These are phyloP conservation scores for Fusarium pseudograminearum DNA, from an alignment of 2,329 filamentous ascomycete genomes.

Conservation along the genomic window DNA sequence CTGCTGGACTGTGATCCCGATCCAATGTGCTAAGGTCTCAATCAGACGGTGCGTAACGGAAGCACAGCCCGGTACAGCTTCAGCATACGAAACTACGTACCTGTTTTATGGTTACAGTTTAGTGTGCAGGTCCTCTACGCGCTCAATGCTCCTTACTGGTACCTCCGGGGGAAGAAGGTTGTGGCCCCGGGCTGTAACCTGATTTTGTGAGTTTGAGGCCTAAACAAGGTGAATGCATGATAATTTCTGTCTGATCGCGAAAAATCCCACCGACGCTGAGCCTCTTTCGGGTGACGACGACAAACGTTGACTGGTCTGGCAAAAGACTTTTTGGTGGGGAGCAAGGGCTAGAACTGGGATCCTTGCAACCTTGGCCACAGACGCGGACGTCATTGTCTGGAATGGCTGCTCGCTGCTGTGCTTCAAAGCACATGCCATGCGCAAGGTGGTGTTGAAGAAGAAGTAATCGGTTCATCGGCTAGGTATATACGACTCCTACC, in stretches of 20 bases:
- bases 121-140: not conserved
- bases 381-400: slow-evolving; percentile 41
- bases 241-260: slow-evolving; percentile 16
- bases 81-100: slow-evolving; percentile 2
- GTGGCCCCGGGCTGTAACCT: slow-evolving; percentile 9
- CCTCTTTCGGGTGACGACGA: slow-evolving; percentile 18
- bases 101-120: slow-evolving; percentile 13
- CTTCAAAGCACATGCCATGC: not conserved
- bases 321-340: slow-evolving; percentile 36
- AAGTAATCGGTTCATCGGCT: not conserved
- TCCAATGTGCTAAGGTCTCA: slow-evolving; percentile 41
- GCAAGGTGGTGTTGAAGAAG: not conserved
- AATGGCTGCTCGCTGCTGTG: not conserved
- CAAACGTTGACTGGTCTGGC: slow-evolving; percentile 15
- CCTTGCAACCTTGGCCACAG: slow-evolving; percentile 38
- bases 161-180: slow-evolving; percentile 2
- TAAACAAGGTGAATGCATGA: slow-evolving; percentile 19
- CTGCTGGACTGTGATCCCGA: slow-evolving; percentile 21
- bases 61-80: not conserved
- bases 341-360: slow-evolving; percentile 38
- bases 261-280: slow-evolving; percentile 34
- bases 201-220: slow-evolving; percentile 20
- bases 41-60: slow-evolving; percentile 33
- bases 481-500: not conserved
- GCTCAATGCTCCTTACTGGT: not conserved